Evolutionary conservation across 495 filamentous ascomycete species (phyloP), one percentile per base, ranked within the genome.

Genomic region (Pyronema omphalodes): DNA sequence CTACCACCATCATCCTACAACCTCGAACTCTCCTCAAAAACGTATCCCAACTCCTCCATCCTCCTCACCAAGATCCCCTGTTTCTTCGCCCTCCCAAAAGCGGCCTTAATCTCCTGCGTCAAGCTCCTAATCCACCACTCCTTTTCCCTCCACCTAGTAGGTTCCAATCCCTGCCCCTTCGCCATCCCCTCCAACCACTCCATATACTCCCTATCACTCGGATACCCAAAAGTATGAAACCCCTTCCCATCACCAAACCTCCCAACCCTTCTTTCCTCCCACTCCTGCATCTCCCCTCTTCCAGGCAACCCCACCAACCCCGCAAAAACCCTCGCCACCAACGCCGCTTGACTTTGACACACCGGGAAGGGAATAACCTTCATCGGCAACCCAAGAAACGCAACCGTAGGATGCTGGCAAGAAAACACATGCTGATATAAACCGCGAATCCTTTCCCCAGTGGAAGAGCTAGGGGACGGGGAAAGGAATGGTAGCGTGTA

Each of bases 301-400:
- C 73, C 58, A 0, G 88, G 89, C 7, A 93, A 69, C 0, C 58
- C 58, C 2, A 94, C 71, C 0, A 78, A 67, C 33, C 77, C 76
- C 0, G 83, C 76, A 77, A 80, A 93, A 1, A 86, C 74, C 4
- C 86, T 75, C 9, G 86, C 78, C 53, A 94, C 74, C 2, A 83
- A 73, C 8, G 85, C 79, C 3, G 77, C 80, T 63, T 94, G 88
- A n/a, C 74, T 76, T 62, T 94, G 84, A 0, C 79, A 71, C 6
- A 88, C 60, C 3, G 83, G 80, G 60, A 94, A 94, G 2, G 89
- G 88, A 19, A 93, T 80, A 9, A 93, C 77, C 56, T 83, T 82
- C 56, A 86, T 81, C 3, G 81, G 77, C 17, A 95, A 68, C 0
- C 75, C 82, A 0, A 82, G 72, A 57, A 94, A 88, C 1, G 79